A percentile compares a stretch with the other conserved stretches of the same genome.
phyloP scores from a whole-genome alignment of 1,139 yeast species.

The Entelexis sorbosivorans region DNA sequence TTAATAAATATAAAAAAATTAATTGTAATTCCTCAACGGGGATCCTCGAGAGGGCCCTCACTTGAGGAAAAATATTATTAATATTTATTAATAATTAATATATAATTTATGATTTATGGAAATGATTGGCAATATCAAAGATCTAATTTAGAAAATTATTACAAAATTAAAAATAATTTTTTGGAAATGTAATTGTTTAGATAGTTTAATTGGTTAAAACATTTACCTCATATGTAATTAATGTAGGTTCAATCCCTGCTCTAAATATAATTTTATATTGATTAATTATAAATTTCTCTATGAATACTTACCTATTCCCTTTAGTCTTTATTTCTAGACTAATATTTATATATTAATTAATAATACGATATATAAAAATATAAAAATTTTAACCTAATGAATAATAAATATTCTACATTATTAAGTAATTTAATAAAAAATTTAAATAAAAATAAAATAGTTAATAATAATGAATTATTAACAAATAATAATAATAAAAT shows the following conservation, averaged over 20 bases:
- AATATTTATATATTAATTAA: background rate
- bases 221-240: constrained; percentile 1
- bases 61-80: too few species aligned
- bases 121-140: too few species aligned
- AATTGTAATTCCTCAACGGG: too few species aligned
- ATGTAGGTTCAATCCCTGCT: constrained; percentile 3
- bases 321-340: background rate
- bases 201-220: constrained; percentile 1
- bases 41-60: too few species aligned
- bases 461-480: background rate
- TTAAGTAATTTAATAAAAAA: background rate
- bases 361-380: background rate
- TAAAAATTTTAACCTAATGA: background rate
- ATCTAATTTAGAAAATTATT: background rate
- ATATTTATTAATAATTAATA: background rate
- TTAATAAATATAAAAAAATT: too few species aligned
- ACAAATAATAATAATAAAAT: background rate
- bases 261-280: background rate
- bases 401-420: background rate
- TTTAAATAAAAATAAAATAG: background rate
- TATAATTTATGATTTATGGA: background rate
- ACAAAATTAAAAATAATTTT: too few species aligned
- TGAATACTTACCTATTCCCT: background rate
- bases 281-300: background rate
- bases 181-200: background rate